Conservation (phyloP, 1,284 basidiomycete genomes). For the Vanrija pseudolonga region DNA sequence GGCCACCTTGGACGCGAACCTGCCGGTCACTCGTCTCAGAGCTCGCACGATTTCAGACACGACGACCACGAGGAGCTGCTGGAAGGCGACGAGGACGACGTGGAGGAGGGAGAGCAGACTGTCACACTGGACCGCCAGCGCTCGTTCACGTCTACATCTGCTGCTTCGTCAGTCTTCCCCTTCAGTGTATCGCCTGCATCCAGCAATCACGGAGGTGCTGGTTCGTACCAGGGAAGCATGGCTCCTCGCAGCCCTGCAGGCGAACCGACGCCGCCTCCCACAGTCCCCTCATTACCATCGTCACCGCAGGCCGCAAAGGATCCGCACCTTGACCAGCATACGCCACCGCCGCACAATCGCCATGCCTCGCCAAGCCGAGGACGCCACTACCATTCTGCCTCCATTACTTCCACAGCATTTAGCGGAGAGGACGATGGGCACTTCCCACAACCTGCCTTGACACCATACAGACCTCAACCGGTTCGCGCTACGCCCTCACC, state of each 20-base stretch:
- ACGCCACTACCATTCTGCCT: too few relatives aligned
- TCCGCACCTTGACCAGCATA: too few relatives aligned
- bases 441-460: slow-evolving; percentile 22
- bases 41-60: not conserved
- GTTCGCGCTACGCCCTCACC: slow-evolving; percentile 29
- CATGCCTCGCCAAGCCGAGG: too few relatives aligned
- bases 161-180: slow-evolving; percentile 26
- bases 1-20: slow-evolving; percentile 15
- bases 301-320: too few relatives aligned
- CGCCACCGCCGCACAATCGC: too few relatives aligned
- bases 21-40: not conserved
- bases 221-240: too few relatives aligned
- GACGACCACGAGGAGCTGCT: slow-evolving; percentile 30
- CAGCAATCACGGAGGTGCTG: slow-evolving; percentile 12
- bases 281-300: not conserved
- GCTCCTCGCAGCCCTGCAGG: too few relatives aligned
- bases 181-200: slow-evolving; percentile 28
- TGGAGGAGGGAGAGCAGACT: not conserved
- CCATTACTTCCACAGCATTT: too few relatives aligned
- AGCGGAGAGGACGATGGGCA: not conserved
- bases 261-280: not conserved
- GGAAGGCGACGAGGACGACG: slow-evolving; percentile 11
- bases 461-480: slow-evolving; percentile 33
- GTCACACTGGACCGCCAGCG: slow-evolving; percentile 5
- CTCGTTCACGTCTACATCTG: slow-evolving; percentile 2